These are phyloP conservation scores for Noccaea caerulescens DNA, from an alignment of 345 rosid genomes.

Conservation along the genomic window DNA sequence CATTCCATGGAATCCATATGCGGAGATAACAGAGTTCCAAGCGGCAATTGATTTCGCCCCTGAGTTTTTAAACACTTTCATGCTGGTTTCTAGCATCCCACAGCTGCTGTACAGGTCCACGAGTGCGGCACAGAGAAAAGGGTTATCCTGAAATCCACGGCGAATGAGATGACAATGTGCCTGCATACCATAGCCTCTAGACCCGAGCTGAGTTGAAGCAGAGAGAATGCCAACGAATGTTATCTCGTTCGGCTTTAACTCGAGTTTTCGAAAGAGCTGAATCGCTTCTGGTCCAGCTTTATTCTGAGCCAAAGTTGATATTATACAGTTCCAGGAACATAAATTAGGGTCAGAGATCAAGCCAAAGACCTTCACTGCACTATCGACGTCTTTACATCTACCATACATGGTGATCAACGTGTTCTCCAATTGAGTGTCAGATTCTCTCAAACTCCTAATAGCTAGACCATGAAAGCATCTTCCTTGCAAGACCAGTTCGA, in stretches of 20 bases:
- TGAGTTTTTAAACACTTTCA: constrained; percentile 48
- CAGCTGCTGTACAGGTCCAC: constrained; percentile 63
- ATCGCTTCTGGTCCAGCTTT: constrained; percentile 56
- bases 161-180: constrained; percentile 54
- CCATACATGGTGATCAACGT: constrained; percentile 67
- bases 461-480: constrained; percentile 56
- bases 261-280: constrained; percentile 50
- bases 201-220: constrained; percentile 59
- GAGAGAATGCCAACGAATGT: constrained; percentile 60
- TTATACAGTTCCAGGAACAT: constrained; percentile 75
- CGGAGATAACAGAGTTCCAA: constrained; percentile 64
- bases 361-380: constrained; percentile 53
- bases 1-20: constrained; percentile 56
- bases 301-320: constrained; percentile 66
- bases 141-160: constrained; percentile 48
- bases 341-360: constrained; percentile 50
- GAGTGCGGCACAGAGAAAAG: constrained; percentile 57
- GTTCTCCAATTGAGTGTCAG: constrained; percentile 57
- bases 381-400: constrained; percentile 54
- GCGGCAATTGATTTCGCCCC: constrained; percentile 43
- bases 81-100: constrained; percentile 51
- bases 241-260: constrained; percentile 61
- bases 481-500: constrained; percentile 49
- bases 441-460: constrained; percentile 48
- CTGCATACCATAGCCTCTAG: constrained; percentile 54